These are phyloP conservation scores for Pseudomonodictys pantanalensis DNA, from an alignment of 495 filamentous ascomycete genomes.

Conservation along the genomic window DNA sequence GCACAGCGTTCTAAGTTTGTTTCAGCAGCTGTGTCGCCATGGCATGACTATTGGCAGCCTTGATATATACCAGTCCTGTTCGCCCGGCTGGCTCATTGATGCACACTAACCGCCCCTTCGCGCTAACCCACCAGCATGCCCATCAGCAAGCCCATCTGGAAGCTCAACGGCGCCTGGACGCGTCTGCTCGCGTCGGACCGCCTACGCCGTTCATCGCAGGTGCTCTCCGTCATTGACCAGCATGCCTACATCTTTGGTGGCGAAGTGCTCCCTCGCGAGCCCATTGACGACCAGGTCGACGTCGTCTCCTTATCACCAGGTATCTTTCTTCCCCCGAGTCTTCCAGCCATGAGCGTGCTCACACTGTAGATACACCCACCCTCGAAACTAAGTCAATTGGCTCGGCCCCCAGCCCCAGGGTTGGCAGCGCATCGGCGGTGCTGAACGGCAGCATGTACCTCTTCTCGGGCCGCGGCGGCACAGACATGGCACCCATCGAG, in stretches of 20 bases:
- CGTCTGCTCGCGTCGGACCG: conserved; percentile 13
- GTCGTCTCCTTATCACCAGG: conserved; percentile 20
- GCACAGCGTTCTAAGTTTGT: background rate
- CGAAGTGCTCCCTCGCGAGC: conserved; percentile 40
- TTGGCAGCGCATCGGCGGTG: conserved; percentile 49
- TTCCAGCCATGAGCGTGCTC: conserved; percentile 7
- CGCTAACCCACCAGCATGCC: background rate
- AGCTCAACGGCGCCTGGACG: conserved; percentile 15
- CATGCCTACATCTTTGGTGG: conserved; percentile 39
- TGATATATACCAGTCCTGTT: too few relatives aligned
- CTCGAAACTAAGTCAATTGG: conserved; percentile 1
- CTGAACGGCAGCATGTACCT: conserved; percentile 51
- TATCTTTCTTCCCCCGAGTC: background rate
- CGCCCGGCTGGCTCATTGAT: background rate
- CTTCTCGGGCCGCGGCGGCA: conserved; percentile 57
- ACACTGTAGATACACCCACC: conserved; percentile 6
- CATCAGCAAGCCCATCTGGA: conserved; percentile 11
- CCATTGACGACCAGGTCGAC: conserved; percentile 38
- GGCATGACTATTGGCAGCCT: too few relatives aligned
- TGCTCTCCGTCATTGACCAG: conserved; percentile 25
- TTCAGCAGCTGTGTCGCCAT: background rate
- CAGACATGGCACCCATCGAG: conserved; percentile 53
- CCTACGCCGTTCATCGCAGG: conserved; percentile 40
- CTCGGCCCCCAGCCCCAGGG: conserved; percentile 43
- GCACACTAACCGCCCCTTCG: background rate